phyloP scores from a whole-genome alignment of 768 basidiomycete species.

The Panaeolus papilionaceus region DNA sequence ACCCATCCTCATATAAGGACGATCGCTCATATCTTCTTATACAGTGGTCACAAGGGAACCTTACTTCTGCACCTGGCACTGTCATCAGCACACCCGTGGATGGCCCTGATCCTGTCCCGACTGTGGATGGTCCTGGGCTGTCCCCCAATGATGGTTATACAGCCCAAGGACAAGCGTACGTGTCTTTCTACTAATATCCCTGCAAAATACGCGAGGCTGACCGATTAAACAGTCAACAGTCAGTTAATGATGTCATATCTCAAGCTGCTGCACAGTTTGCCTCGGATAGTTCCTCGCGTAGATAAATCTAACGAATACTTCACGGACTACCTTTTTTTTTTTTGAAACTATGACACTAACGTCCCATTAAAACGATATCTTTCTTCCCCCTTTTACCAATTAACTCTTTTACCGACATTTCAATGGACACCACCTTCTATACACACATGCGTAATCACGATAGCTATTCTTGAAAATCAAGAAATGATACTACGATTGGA shows the following conservation, averaged over 20 bases:
- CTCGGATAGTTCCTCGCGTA: background rate
- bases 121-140: constrained; percentile 45
- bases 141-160: constrained; percentile 75
- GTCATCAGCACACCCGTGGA: constrained; percentile 42
- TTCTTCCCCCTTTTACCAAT: constrained; percentile 10
- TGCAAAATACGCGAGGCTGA: background rate
- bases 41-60: constrained; percentile 62
- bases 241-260: constrained; percentile 1
- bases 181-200: constrained; percentile 3
- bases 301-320: background rate
- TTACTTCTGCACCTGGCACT: constrained; percentile 55
- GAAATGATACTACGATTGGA: background rate
- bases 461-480: constrained; percentile 2
- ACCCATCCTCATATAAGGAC: background rate
- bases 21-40: constrained; percentile 30
- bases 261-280: constrained; percentile 9
- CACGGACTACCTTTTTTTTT: background rate
- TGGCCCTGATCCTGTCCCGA: constrained; percentile 39
- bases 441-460: background rate
- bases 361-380: constrained; percentile 2
- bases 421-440: constrained; percentile 13
- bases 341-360: background rate
- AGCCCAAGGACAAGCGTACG: constrained; percentile 47
- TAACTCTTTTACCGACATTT: constrained; percentile 6
- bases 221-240: background rate